Conservation (phyloP, 139 green algal species). For the Tetradesmus lagerheimii region DNA sequence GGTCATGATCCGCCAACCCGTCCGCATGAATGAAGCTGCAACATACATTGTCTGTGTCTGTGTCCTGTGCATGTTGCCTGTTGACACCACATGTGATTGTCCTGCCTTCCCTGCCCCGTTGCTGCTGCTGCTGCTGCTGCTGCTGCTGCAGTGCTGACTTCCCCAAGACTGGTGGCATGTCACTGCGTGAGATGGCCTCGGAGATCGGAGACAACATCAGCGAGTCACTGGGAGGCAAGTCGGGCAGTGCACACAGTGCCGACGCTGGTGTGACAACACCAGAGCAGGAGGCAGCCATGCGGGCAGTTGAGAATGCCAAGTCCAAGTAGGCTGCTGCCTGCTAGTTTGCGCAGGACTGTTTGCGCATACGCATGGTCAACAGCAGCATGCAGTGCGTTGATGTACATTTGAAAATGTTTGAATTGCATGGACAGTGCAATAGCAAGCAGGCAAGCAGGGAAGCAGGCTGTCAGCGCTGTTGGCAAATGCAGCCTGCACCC, state of each 20-base stretch:
- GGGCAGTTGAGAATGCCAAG: not conserved
- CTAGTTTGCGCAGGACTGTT: no score
- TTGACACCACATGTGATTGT: no score
- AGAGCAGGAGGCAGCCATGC: not conserved
- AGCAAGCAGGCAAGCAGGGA: no score
- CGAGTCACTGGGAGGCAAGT: not conserved
- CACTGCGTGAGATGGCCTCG: slow-evolving; percentile 40
- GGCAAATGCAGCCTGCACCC: no score
- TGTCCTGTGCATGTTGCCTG: not conserved
- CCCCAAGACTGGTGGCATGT: slow-evolving; percentile 34
- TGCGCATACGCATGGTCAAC: no score
- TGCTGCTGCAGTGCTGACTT: slow-evolving; percentile 42
- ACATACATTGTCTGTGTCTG: no score
- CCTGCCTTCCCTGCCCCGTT: no score
- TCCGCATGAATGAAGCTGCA: no score
- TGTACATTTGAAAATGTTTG: no score
- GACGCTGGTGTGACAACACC: not conserved
- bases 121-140: slow-evolving; percentile 8
- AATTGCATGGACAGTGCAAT: no score
- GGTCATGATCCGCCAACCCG: no score
- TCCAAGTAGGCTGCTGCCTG: not conserved
- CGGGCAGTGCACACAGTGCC: not conserved
- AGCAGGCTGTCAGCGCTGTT: no score
- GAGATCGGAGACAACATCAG: slow-evolving; percentile 48
- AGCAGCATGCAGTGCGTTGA: not conserved